These are phyloP conservation scores for Aegilops longissima DNA, from an alignment of 176 grass and related monocot species.

Conservation along the genomic window DNA sequence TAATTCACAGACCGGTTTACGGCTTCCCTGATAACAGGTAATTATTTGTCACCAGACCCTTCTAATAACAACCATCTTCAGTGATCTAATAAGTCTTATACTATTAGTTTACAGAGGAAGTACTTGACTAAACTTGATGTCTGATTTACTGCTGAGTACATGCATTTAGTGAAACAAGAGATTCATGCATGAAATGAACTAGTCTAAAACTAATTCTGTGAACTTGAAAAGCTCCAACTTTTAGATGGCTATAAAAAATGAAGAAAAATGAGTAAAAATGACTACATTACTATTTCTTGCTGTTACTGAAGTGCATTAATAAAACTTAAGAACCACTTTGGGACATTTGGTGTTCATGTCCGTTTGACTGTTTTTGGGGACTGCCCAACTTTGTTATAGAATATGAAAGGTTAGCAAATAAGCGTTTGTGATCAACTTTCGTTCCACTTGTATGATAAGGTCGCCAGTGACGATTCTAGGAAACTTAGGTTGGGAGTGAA, in stretches of 20 bases:
- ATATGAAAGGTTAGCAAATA: neutral
- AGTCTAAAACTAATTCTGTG: neutral
- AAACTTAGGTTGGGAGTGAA: neutral
- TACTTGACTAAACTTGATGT: conserved; percentile 14
- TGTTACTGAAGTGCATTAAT: neutral
- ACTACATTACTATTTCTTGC: neutral
- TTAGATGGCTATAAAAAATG: neutral
- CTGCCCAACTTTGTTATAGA: neutral
- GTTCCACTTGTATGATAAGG: neutral
- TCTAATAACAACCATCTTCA: neutral
- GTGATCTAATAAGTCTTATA: too few relatives aligned
- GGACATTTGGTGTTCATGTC: neutral
- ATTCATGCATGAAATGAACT: neutral
- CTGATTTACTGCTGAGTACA: neutral
- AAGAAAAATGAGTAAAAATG: neutral
- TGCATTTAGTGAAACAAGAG: neutral
- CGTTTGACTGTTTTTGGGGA: neutral
- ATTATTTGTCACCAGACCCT: neutral
- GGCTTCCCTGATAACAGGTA: conserved; percentile 28
- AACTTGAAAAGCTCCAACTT: neutral
- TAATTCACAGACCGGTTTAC: neutral
- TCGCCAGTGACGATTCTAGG: neutral
- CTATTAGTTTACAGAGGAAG: too few relatives aligned
- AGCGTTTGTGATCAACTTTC: neutral
- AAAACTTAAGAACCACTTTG: neutral